These are phyloP conservation scores for Talaromyces rugulosus DNA, from an alignment of 2,329 filamentous ascomycete species.

Conservation along the genomic window DNA sequence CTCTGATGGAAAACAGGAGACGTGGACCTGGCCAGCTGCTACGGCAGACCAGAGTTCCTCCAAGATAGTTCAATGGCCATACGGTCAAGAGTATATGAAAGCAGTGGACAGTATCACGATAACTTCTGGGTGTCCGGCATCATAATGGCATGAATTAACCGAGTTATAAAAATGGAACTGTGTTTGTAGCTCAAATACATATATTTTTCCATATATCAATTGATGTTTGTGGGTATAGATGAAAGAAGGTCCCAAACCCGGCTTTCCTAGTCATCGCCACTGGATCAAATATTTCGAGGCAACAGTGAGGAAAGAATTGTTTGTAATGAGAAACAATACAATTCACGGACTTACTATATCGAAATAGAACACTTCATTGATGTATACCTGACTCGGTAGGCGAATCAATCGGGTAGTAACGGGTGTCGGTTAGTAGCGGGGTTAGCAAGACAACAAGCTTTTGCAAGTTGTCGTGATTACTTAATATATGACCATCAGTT, in stretches of 20 bases:
- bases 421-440: background rate
- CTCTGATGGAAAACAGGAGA: background rate
- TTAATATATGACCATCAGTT: background rate
- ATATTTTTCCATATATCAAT: too few species aligned
- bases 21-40: background rate
- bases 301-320: too few species aligned
- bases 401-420: background rate
- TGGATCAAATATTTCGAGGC: too few species aligned
- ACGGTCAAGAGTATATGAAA: background rate
- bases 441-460: background rate
- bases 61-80: background rate
- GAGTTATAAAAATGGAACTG: too few species aligned
- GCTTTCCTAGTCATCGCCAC: too few species aligned
- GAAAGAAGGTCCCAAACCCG: too few species aligned
- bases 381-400: background rate
- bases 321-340: background rate
- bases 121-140: background rate
- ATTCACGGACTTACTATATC: background rate
- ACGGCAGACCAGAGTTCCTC: background rate
- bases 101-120: background rate
- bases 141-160: background rate
- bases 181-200: too few species aligned
- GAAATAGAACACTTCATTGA: background rate
- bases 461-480: background rate
- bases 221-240: too few species aligned